phyloP scores from a whole-genome alignment of 163 green algal species.

The Picocystis sp. region DNA sequence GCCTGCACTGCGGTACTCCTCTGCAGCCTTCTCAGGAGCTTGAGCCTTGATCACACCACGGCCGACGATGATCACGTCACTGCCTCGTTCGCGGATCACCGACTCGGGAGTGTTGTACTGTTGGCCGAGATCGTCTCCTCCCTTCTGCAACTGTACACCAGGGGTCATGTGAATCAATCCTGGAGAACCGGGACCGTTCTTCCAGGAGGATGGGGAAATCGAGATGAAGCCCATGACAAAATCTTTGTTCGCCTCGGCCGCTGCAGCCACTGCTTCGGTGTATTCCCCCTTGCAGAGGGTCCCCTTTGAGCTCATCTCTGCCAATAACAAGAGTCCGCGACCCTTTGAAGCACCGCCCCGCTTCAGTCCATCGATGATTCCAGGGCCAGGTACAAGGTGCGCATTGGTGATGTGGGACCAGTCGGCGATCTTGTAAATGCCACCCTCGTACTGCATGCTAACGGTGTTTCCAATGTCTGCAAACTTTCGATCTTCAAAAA shows the following conservation, averaged over 20 bases:
- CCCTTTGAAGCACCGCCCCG: constrained; percentile 64
- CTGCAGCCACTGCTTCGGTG: constrained; percentile 61
- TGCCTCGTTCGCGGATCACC: constrained; percentile 66
- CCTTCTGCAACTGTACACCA: constrained; percentile 77
- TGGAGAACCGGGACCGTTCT: constrained; percentile 26
- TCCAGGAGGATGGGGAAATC: constrained; percentile 63
- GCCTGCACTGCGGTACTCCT: constrained; percentile 65
- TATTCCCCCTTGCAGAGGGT: constrained; percentile 75
- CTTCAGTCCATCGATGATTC: constrained; percentile 96
- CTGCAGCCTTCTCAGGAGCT: constrained; percentile 43
- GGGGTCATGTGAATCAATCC: constrained; percentile 97
- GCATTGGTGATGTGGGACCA: constrained; percentile 97
- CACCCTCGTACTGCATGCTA: constrained; percentile 58
- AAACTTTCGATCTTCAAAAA: constrained; percentile 99
- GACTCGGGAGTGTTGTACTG: constrained; percentile 88
- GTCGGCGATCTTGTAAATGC: constrained; percentile 94
- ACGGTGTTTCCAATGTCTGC: constrained; percentile 99
- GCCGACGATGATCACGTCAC: constrained; percentile 96
- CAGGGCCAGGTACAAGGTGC: constrained; percentile 83
- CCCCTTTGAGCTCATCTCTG: constrained; percentile 90
- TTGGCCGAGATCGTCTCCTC: constrained; percentile 76
- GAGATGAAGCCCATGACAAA: constrained; percentile 99
- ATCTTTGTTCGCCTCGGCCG: constrained; percentile 59
- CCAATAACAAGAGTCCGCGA: constrained; percentile 32
- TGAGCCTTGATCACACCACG: constrained; percentile 77